Base-by-base conservation (phyloP, 192 early-diverging fungal species). In the Martensiomyces pterosporus region DNA sequence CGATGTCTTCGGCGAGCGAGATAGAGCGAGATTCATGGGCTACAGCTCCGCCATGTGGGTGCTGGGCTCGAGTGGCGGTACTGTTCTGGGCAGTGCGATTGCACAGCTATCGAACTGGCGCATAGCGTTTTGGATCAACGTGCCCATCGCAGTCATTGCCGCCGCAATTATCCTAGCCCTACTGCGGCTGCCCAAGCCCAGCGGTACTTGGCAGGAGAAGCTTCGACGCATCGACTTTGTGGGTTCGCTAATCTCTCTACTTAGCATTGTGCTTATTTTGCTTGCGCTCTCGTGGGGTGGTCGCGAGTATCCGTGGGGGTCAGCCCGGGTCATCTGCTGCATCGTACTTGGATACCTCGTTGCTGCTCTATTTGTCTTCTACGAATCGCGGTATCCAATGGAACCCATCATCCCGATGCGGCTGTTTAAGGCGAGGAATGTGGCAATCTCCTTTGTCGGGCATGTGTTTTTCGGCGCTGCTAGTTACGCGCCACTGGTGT, bases 211-310 rank as follows among this genome's bases (percentile, higher is more conserved):
- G 26, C 26, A 36, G n/a, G 46, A 55, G 9, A 84, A 87, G 52
- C 14, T 84, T 4, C 15, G 48, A 2, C 60, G 75, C 8, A 64
- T 89, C 34, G 87, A 87, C 57, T 84, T 64, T 39, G 49, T 77
- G n/a, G 86, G 86, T 14, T 57, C 69, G 15, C 14, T 63, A 17
- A 21, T 80, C 1, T 59, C 85, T 15, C 53, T 81, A 22, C 25
- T 52, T 22, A 60, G 77, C 15, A 77, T 81, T 27, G 46, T 78
- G 9, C 65, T 68, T 16, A 43, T 93, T 26, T 65, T 90, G 15
- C 53, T 85, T 13, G 85, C 86, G 0, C 67, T 84, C 19, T 75
- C 83, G 19, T 78, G 81, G 61, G 88, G 87, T 33, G 88, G 88
- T 12, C 64, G 62, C 35, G 64, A 68, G 21, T 60, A 51, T 15